Evolutionary conservation across 2,329 filamentous ascomycete genomes (phyloP).

Genomic region (Seiridium unicorne): DNA sequence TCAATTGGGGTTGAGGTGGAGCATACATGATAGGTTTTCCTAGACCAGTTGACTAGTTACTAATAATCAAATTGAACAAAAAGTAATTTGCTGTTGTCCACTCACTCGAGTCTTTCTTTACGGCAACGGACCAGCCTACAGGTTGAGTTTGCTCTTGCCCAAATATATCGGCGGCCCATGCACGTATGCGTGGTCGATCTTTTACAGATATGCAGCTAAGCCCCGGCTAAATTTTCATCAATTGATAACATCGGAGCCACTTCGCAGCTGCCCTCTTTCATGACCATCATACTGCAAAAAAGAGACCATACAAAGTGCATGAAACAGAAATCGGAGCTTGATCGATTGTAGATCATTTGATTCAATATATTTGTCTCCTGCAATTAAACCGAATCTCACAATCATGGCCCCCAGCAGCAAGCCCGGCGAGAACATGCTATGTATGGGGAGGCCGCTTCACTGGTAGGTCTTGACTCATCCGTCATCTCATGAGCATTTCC

Average conservation of each 20-base stretch:
- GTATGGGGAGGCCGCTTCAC: slow-evolving; percentile 51
- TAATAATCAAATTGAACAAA: too few relatives aligned
- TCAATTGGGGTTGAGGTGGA: too few relatives aligned
- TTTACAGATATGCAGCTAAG: slow-evolving; percentile 1
- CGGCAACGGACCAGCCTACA: too few relatives aligned
- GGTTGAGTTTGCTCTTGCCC: not conserved
- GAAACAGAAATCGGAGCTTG: not conserved
- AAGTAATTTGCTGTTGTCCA: too few relatives aligned
- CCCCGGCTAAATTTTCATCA: not conserved
- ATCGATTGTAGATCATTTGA: not conserved
- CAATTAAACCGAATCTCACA: too few relatives aligned
- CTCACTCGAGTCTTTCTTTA: too few relatives aligned
- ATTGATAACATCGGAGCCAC: not conserved
- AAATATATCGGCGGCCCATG: not conserved
- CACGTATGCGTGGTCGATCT: not conserved
- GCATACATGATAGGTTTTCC: too few relatives aligned
- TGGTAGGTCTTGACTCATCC: slow-evolving; percentile 28
- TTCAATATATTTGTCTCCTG: too few relatives aligned
- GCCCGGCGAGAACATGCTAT: slow-evolving; percentile 20
- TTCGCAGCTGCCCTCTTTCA: not conserved
- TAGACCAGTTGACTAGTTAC: too few relatives aligned
- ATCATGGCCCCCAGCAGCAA: slow-evolving; percentile 18
- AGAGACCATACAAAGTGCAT: not conserved
- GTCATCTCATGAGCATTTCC: not conserved
- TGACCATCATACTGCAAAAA: not conserved